These are phyloP conservation scores for Talaromyces sp. DNA, from an alignment of 2,329 filamentous ascomycete genomes.

Conservation along the genomic window DNA sequence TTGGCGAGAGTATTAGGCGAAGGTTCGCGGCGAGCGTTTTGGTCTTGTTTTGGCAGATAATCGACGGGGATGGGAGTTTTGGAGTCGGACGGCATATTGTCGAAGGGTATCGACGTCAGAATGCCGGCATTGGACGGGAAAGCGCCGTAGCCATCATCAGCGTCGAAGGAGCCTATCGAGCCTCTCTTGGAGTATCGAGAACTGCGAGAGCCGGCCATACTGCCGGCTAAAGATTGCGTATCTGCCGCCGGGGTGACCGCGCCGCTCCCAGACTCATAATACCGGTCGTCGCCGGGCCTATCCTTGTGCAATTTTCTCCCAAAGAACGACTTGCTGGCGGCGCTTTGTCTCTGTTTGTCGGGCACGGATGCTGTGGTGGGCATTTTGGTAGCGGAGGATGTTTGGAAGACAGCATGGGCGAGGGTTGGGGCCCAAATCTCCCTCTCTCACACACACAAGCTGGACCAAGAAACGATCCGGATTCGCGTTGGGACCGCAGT, in stretches of 20 bases:
- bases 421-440: neutral
- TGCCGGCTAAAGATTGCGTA: conserved; percentile 50
- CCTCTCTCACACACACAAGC: neutral
- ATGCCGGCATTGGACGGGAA: conserved; percentile 73
- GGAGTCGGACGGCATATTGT: conserved; percentile 60
- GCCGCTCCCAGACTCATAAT: conserved; percentile 52
- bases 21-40: conserved; percentile 61
- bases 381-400: conserved; percentile 38
- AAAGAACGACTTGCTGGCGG: conserved; percentile 79
- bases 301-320: conserved; percentile 73
- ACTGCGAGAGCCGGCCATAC: conserved; percentile 60
- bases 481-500: neutral
- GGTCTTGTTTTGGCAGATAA: conserved; percentile 63
- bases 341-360: conserved; percentile 78
- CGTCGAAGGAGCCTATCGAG: conserved; percentile 67
- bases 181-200: conserved; percentile 70
- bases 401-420: conserved; percentile 17
- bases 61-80: conserved; percentile 69
- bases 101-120: conserved; percentile 84
- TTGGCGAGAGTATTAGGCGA: conserved; percentile 81
- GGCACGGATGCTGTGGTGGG: conserved; percentile 57
- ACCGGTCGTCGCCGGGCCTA: conserved; percentile 58
- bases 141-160: conserved; percentile 54
- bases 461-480: neutral
- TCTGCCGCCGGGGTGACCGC: conserved; percentile 47